These are phyloP conservation scores for Lycium ferocissimum DNA, from an alignment of 257 asterid species.

Conservation along the genomic window DNA sequence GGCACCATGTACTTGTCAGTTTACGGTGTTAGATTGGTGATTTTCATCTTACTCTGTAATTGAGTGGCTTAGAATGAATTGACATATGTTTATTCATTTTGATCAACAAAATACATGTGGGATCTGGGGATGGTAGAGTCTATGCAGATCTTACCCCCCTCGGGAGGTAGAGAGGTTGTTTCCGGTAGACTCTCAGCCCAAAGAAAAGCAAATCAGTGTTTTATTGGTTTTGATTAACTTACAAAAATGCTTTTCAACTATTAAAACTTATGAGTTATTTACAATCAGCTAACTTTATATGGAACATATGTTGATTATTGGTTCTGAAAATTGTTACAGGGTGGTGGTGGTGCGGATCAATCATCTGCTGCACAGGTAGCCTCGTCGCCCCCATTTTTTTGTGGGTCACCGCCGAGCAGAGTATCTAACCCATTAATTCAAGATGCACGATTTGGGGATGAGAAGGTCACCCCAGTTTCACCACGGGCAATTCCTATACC, in stretches of 20 bases:
- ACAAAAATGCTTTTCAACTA: background rate
- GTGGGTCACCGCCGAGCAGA: constrained; percentile 99
- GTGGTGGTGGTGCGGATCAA: constrained; percentile 62
- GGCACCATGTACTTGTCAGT: background rate
- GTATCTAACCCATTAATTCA: constrained; percentile 98
- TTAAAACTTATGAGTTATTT: background rate
- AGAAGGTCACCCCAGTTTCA: constrained; percentile 59
- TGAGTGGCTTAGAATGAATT: background rate
- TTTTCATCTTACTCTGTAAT: background rate
- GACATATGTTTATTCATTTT: background rate
- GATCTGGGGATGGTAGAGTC: no score
- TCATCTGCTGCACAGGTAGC: constrained; percentile 61
- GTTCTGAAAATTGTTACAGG: constrained; percentile 49
- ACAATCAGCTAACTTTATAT: background rate
- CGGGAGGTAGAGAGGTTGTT: no score
- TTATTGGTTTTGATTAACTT: no score
- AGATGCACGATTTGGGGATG: constrained; percentile 84
- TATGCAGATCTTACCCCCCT: no score
- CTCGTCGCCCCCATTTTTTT: constrained; percentile 99
- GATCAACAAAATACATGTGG: background rate
- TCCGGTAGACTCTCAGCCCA: no score
- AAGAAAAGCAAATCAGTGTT: no score
- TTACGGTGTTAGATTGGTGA: background rate
- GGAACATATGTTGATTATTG: background rate
- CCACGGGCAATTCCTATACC: constrained; percentile 69